phyloP scores from a whole-genome alignment of 768 basidiomycete genomes.

The Sarcodon aspratus region DNA sequence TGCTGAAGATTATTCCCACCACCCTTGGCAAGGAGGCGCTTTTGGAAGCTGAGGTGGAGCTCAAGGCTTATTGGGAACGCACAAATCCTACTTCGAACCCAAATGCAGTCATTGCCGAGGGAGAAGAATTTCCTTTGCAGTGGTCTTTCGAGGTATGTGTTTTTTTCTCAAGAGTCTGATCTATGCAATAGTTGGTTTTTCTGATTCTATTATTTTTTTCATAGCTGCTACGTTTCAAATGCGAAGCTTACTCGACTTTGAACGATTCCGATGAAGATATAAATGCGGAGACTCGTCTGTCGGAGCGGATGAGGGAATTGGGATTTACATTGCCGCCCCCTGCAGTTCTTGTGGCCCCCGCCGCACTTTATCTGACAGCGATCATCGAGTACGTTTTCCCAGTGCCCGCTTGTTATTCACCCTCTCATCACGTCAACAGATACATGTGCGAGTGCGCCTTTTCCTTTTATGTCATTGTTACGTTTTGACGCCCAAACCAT shows the following conservation, averaged over 20 bases:
- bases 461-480: conserved; percentile 1
- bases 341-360: conserved; percentile 57
- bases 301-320: conserved; percentile 50
- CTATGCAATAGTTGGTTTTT: not conserved
- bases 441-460: not conserved
- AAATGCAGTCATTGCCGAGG: conserved; percentile 28
- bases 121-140: conserved; percentile 53
- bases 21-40: conserved; percentile 85
- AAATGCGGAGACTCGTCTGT: conserved; percentile 47
- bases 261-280: conserved; percentile 74
- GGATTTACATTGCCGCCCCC: conserved; percentile 35
- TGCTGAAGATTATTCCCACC: conserved; percentile 66
- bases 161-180: conserved; percentile 1
- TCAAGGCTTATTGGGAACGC: conserved; percentile 82
- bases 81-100: conserved; percentile 28
- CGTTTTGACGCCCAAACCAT: conserved; percentile 6
- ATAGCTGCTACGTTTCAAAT: conserved; percentile 73
- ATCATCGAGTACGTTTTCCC: conserved; percentile 75
- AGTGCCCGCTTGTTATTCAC: conserved; percentile 2
- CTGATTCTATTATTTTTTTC: not conserved
- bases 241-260: conserved; percentile 80
- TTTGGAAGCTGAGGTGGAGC: conserved; percentile 85
- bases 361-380: conserved; percentile 83
- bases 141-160: conserved; percentile 63
- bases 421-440: conserved; percentile 5